These are phyloP conservation scores for Coniella lustricola DNA, from an alignment of 2,329 filamentous ascomycete genomes.

Conservation along the genomic window DNA sequence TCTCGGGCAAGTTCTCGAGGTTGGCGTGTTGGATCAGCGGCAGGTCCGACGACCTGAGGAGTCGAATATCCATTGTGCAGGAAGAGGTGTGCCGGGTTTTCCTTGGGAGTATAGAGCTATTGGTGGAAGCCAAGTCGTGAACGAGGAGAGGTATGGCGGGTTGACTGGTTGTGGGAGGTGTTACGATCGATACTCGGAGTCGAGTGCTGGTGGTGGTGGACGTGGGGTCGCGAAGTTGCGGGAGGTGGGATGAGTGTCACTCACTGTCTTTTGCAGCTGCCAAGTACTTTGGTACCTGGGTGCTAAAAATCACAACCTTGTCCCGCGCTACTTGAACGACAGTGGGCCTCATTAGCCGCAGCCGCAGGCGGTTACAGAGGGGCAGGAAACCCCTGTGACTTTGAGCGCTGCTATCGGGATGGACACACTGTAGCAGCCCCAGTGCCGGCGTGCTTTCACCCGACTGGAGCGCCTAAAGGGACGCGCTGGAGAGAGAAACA, in stretches of 20 bases:
- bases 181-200: not conserved
- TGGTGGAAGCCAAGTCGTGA: not conserved
- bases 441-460: slow-evolving; percentile 9
- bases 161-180: too few species aligned
- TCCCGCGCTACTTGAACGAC: too few species aligned
- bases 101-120: too few species aligned
- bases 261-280: not conserved
- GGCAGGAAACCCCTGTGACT: too few species aligned
- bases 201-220: not conserved
- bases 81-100: not conserved
- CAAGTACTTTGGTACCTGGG: slow-evolving; percentile 2
- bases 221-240: not conserved
- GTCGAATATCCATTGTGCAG: slow-evolving; percentile 78
- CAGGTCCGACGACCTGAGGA: slow-evolving; percentile 76
- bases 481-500: not conserved
- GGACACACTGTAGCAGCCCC: too few species aligned
- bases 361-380: too few species aligned
- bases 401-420: too few species aligned
- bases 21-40: slow-evolving; percentile 95
- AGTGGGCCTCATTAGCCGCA: not conserved
- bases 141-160: not conserved
- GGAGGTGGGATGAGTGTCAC: not conserved
- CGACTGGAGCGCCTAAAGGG: slow-evolving; percentile 16
- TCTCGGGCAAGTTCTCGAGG: slow-evolving; percentile 97
- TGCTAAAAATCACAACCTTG: not conserved